phyloP scores from a whole-genome alignment of 2,329 filamentous ascomycete genomes.

The Mariannaea sp. region DNA sequence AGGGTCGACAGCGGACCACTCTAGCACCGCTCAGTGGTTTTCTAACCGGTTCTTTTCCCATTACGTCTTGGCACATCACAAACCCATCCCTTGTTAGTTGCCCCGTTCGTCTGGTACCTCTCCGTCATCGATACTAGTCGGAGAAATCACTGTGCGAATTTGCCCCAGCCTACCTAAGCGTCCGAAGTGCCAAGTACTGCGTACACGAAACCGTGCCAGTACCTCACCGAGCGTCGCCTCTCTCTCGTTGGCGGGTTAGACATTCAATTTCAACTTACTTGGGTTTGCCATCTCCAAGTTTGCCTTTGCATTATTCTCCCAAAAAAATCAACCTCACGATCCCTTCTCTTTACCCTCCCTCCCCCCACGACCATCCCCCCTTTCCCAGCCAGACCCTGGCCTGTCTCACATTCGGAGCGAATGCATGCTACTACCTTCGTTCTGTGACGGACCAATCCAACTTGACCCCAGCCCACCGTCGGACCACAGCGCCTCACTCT shows the following conservation, averaged over 20 bases:
- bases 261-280: constrained; percentile 26
- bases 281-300: constrained; percentile 21
- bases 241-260: constrained; percentile 24
- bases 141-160: constrained; percentile 4
- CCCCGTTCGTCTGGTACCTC: constrained; percentile 11
- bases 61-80: constrained; percentile 24
- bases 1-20: constrained; percentile 22
- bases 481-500: constrained; percentile 1
- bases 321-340: not conserved
- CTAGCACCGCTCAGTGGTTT: constrained; percentile 28
- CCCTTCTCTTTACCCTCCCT: too few species aligned
- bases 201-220: constrained; percentile 30
- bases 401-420: constrained; percentile 20
- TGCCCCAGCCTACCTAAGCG: constrained; percentile 15
- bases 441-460: constrained; percentile 26
- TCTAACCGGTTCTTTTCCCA: constrained; percentile 28
- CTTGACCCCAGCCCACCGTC: constrained; percentile 17
- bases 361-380: constrained; percentile 8
- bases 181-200: too few species aligned
- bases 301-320: constrained; percentile 20
- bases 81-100: constrained; percentile 12
- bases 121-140: constrained; percentile 9
- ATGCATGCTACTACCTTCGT: constrained; percentile 29
- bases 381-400: constrained; percentile 8
- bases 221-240: constrained; percentile 35